Evolutionary conservation across 495 filamentous ascomycete genomes (phyloP).

Genomic region (Podospora tetraspora): DNA sequence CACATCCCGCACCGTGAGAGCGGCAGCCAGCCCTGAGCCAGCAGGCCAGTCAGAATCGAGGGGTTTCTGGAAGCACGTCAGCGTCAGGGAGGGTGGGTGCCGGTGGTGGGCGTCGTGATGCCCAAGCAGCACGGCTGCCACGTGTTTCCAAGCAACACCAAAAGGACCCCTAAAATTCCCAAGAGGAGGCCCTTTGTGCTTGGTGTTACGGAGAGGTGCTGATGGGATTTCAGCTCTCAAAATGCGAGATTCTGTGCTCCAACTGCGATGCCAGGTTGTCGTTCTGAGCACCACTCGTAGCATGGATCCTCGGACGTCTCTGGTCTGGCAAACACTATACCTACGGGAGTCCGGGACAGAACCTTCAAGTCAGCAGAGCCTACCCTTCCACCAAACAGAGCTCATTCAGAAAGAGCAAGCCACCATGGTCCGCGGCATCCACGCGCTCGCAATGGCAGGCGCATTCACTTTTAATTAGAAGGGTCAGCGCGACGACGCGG

Average conservation of each 20-base stretch:
- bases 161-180: neutral
- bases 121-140: constrained; percentile 4
- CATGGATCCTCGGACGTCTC: too few species aligned
- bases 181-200: neutral
- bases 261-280: neutral
- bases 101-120: neutral
- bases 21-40: too few species aligned
- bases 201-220: neutral
- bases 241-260: neutral
- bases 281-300: too few species aligned
- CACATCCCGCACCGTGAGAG: neutral
- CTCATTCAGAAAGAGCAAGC: neutral
- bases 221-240: neutral
- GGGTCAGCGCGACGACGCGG: constrained; percentile 8
- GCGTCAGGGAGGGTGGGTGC: neutral
- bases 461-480: constrained; percentile 2
- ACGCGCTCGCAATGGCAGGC: neutral
- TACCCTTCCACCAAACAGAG: neutral
- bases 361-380: neutral
- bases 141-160: constrained; percentile 5
- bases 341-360: neutral
- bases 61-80: constrained; percentile 11
- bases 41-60: neutral
- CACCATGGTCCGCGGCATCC: neutral
- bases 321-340: neutral